Conservation (phyloP, 495 filamentous ascomycete genomes). For the Penicillium samsonianum region DNA sequence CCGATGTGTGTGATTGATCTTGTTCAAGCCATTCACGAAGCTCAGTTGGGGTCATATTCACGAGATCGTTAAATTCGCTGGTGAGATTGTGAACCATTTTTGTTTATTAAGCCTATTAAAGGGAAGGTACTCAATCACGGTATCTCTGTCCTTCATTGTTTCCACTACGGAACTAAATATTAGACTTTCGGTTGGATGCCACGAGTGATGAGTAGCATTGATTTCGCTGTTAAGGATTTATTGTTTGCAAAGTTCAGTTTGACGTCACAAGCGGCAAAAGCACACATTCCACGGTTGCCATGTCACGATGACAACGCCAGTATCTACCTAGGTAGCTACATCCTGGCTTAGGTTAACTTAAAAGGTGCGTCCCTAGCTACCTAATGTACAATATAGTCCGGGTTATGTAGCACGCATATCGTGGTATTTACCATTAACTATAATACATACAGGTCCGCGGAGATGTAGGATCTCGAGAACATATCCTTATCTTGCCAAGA, state of each 20-base stretch:
- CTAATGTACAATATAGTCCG: too few species aligned
- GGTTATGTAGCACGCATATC: too few species aligned
- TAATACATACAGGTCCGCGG: neutral
- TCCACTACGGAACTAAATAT: neutral
- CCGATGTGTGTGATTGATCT: neutral
- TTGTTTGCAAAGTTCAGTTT: too few species aligned
- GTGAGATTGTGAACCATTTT: neutral
- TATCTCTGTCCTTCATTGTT: conserved; percentile 11
- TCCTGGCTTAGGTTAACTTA: too few species aligned
- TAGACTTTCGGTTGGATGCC: neutral
- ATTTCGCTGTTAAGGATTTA: neutral
- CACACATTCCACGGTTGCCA: neutral
- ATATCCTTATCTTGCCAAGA: conserved; percentile 20
- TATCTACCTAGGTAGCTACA: too few species aligned
- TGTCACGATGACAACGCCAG: neutral
- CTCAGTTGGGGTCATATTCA: conserved; percentile 5
- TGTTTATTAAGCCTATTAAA: too few species aligned
- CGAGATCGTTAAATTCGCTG: conserved; percentile 9
- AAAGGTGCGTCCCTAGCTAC: neutral
- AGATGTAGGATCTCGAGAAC: neutral
- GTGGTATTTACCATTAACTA: neutral
- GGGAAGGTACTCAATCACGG: conserved; percentile 1
- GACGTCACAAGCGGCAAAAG: neutral
- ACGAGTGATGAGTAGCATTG: neutral
- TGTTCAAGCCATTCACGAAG: conserved; percentile 3